Evolutionary conservation across 192 early-diverging fungal genomes (phyloP).

Genomic region (Irineochytrium annulatum): DNA sequence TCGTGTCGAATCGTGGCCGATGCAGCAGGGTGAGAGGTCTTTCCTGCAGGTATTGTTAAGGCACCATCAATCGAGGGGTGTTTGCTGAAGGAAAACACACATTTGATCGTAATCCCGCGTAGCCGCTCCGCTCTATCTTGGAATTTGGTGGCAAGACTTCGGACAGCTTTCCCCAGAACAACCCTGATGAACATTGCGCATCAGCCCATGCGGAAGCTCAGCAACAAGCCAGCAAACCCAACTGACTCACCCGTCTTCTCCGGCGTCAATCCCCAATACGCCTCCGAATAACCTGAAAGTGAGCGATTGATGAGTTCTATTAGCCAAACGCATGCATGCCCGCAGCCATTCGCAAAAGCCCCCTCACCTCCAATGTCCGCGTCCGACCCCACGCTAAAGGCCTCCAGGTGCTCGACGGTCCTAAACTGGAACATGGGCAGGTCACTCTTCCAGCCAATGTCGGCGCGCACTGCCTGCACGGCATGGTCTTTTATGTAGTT

Average conservation of each 20-base stretch:
- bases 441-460: constrained; percentile 60
- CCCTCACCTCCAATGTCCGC: constrained; percentile 85
- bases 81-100: constrained; percentile 42
- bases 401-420: constrained; percentile 56
- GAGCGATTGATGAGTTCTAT: constrained; percentile 7
- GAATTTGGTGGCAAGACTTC: constrained; percentile 69
- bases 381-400: constrained; percentile 84
- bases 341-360: constrained; percentile 12
- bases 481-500: not conserved
- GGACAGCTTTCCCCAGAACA: constrained; percentile 80
- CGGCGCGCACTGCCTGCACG: too few relatives aligned
- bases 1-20: constrained; percentile 78
- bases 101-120: constrained; percentile 84
- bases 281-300: constrained; percentile 61
- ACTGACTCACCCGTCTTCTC: constrained; percentile 48
- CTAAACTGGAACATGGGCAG: constrained; percentile 66
- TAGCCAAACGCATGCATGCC: not conserved
- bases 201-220: too few relatives aligned
- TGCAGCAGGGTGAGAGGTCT: constrained; percentile 67
- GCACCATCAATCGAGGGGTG: too few relatives aligned
- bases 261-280: constrained; percentile 68
- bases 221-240: not conserved
- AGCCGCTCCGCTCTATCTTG: constrained; percentile 77
- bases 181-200: constrained; percentile 22
- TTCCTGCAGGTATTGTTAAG: constrained; percentile 42